A percentile compares a stretch with the other conserved stretches of the same genome.
Conservation (phyloP, 257 asterid species). For the Solanum lignicaule region DNA sequence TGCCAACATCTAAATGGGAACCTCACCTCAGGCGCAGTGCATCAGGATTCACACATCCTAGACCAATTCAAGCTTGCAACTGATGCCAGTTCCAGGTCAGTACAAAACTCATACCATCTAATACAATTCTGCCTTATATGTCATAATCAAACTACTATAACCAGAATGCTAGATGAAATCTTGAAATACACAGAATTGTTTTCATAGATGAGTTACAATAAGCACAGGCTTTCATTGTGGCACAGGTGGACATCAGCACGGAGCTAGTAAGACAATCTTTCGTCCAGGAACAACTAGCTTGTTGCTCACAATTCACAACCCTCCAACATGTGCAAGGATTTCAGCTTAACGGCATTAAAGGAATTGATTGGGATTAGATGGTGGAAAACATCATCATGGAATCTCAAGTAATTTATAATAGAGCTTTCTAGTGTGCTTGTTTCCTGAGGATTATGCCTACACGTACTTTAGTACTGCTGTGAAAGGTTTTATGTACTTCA, state of each 20-base stretch:
- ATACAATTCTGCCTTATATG: not conserved
- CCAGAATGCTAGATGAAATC: not conserved
- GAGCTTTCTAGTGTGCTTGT: not conserved
- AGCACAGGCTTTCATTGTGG: not conserved
- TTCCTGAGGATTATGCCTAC: not conserved
- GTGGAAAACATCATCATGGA: not conserved
- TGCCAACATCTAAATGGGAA: slow-evolving; percentile 39
- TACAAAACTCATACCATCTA: not conserved
- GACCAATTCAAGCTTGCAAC: slow-evolving; percentile 58
- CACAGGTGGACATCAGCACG: not conserved
- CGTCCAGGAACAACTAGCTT: not conserved
- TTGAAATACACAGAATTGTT: not conserved
- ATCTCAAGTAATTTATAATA: not conserved
- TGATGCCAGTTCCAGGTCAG: slow-evolving; percentile 31
- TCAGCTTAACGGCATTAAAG: not conserved
- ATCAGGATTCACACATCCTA: slow-evolving; percentile 16
- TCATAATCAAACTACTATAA: not conserved
- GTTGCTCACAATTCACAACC: not conserved
- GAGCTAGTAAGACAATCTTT: not conserved
- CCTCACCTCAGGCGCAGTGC: slow-evolving; percentile 20
- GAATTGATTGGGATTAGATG: not conserved
- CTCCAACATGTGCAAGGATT: not conserved
- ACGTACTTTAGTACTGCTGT: not conserved
- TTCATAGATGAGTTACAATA: not conserved
- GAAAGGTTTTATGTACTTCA: not conserved